Base-by-base conservation (phyloP, 2,329 filamentous ascomycete genomes). In the Hypoxylon sp. region DNA sequence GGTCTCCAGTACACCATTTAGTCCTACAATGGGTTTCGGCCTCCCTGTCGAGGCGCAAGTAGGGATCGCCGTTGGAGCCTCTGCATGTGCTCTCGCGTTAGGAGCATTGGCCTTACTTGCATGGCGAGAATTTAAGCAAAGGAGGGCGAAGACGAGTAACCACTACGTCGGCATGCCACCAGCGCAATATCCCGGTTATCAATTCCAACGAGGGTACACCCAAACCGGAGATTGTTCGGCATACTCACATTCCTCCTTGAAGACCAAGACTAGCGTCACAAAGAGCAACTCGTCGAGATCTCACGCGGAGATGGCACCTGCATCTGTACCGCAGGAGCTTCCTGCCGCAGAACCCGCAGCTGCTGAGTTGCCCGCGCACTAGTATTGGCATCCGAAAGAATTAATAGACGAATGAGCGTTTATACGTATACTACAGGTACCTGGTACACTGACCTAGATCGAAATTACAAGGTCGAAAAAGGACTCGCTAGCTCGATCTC, bases 41-140 rank as follows among this genome's bases (percentile, higher is more conserved):
- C 26, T 69, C 5, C 46, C 63, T 14, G 46, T 29, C 1, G 63
- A 61, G 17, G 63, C 55, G 13, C 55, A 64, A 22, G 64, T 62
- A 42, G 66, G 69, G 13, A 44, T 44, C 9, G 39, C 39, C 2
- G 51, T 72, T 5, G 60, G 59, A n/a, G 63, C 44, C 3, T 59
- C 42, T 3, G 37, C 66, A 11, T 59, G 37, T 31, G 61, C 55
- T 29, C 51, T 73, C n/a, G 55, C 33, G 3, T 5, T 65, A 9
- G 63, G 57, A n/a, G 58, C 47, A 35, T 19, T 66, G 19, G 42
- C 33, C n/a, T 54, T 46, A 5, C 35, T 48, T 22, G 51, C 44
- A 17, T 26, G 62, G 31, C 58, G 61, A 26, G 48, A 44, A n/a
- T 57, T 58, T 19, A 53, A 33, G 46, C 42, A 66, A 19, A 71